These are phyloP conservation scores for Cenchrus americanus DNA, from an alignment of 176 grass and related monocot genomes.

Conservation along the genomic window DNA sequence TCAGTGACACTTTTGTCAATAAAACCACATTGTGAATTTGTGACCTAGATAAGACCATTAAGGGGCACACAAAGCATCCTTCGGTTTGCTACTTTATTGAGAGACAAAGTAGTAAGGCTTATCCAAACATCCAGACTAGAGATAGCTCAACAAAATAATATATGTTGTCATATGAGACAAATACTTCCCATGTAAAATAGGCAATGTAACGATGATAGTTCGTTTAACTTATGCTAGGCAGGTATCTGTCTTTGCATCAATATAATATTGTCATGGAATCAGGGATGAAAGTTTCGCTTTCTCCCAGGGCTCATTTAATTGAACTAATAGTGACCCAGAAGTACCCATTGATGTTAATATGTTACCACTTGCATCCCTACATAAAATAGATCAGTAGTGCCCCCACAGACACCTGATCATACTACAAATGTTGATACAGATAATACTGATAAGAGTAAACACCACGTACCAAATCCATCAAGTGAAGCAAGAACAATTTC, in stretches of 20 bases:
- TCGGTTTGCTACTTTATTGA: neutral
- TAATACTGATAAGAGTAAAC: conserved; percentile 3
- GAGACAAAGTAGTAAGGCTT: neutral
- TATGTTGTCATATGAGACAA: neutral
- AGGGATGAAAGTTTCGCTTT: neutral
- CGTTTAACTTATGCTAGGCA: conserved; percentile 5
- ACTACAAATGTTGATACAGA: neutral
- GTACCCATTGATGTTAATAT: neutral
- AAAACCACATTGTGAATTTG: neutral
- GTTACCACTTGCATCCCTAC: neutral
- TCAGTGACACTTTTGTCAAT: neutral
- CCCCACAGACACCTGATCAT: neutral
- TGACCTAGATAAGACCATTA: neutral
- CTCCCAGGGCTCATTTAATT: neutral
- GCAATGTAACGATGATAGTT: neutral
- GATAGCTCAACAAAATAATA: neutral
- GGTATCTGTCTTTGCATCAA: neutral
- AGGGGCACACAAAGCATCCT: neutral
- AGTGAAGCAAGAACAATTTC: conserved; percentile 93
- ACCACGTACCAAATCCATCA: conserved; percentile 76
- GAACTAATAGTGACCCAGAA: neutral
- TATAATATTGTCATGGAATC: neutral
- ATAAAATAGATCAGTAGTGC: neutral
- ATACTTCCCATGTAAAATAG: no score
- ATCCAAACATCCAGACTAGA: neutral